Percentiles rank a stretch among this genome's conserved stretches.
Evolutionary conservation across 225 moss, liverwort and hornwort genomes (phyloP).

Genomic region (Lunularia cruciata): DNA sequence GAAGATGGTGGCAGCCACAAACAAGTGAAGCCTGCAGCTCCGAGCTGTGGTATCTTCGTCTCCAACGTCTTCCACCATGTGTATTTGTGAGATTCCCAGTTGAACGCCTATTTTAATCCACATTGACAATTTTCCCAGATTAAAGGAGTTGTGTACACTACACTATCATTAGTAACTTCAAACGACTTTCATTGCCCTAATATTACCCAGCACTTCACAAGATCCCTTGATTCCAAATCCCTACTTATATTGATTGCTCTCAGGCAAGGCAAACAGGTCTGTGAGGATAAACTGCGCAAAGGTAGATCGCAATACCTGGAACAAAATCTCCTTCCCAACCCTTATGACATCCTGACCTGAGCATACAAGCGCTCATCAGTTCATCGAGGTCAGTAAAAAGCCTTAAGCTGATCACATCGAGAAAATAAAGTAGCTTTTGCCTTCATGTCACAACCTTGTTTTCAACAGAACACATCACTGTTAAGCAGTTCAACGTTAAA

Average conservation of each 20-base stretch:
- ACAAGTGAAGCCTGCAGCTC: conserved; percentile 83
- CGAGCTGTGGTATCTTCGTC: conserved; percentile 64
- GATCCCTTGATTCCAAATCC: background rate
- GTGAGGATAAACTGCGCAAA: too few species aligned
- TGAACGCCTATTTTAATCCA: conserved; percentile 61
- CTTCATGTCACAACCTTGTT: too few species aligned
- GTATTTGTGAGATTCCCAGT: conserved; percentile 89
- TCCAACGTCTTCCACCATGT: conserved; percentile 76
- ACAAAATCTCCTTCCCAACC: conserved; percentile 41
- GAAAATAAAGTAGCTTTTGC: too few species aligned
- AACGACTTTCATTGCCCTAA: background rate
- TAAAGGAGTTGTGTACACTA: too few species aligned
- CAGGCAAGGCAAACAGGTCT: too few species aligned
- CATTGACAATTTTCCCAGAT: too few species aligned
- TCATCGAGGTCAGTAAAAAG: background rate
- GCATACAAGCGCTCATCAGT: conserved; percentile 6
- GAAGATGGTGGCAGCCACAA: conserved; percentile 91
- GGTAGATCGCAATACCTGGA: too few species aligned
- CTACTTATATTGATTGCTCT: background rate
- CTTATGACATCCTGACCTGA: conserved; percentile 35
- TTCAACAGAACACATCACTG: too few species aligned
- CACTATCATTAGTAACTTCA: too few species aligned
- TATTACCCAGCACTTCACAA: background rate
- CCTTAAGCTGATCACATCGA: too few species aligned
- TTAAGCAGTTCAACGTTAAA: too few species aligned